phyloP scores from a whole-genome alignment of 2,329 filamentous ascomycete species.

The Alternaria consortialis region DNA sequence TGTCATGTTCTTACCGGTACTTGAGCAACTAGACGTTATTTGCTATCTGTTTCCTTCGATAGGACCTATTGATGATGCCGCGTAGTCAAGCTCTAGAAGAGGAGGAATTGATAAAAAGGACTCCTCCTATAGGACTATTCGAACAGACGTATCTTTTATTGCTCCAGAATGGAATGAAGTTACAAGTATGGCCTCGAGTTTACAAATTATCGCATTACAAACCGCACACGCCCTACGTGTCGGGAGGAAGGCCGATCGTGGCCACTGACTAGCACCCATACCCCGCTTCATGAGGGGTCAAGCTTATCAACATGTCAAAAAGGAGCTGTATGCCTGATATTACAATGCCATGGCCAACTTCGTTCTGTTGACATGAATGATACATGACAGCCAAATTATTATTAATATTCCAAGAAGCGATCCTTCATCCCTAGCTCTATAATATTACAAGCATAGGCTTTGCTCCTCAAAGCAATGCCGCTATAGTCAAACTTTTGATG shows the following conservation, averaged over 20 bases:
- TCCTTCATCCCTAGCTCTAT: background rate
- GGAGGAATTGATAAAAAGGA: too few species aligned
- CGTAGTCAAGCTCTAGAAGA: too few species aligned
- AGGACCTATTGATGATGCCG: too few species aligned
- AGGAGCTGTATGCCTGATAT: background rate
- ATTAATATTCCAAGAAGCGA: constrained; percentile 7
- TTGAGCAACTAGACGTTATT: too few species aligned
- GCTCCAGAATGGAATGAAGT: background rate
- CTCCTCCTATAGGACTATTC: too few species aligned
- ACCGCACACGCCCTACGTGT: background rate
- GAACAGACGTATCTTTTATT: background rate
- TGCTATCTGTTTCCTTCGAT: too few species aligned
- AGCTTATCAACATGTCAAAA: background rate
- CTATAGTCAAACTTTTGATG: constrained; percentile 13
- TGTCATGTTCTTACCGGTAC: too few species aligned
- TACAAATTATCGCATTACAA: background rate
- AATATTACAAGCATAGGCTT: constrained; percentile 13
- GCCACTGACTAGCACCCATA: background rate
- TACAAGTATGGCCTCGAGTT: too few species aligned
- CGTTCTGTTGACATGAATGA: background rate
- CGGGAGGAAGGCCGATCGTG: background rate
- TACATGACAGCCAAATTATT: background rate
- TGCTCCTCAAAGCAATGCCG: background rate
- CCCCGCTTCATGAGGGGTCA: constrained; percentile 1
- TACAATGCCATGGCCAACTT: background rate